Evolutionary conservation across 805 yeast genomes (phyloP), one percentile per base, ranked within the genome.

Genomic region (Teunomyces tritomae): DNA sequence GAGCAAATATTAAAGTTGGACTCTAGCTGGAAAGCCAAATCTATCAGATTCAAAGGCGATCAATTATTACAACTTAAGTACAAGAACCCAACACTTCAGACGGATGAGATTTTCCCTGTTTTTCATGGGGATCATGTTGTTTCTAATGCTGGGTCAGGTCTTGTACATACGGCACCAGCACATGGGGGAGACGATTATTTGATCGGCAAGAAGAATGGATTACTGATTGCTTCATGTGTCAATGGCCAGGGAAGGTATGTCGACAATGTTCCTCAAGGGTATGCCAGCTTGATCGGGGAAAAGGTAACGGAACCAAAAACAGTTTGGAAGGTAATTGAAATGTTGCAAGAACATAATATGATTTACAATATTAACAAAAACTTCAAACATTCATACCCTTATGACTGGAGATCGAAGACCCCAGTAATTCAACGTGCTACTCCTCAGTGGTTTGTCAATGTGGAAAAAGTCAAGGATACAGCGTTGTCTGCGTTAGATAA

Each of bases 131-230:
- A 77, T 46, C 96, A 91, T 64, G 98, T 95, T 9, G 82, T 89
- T 0, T 79, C 79, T 48, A 55, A 77, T 0, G 82, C 94, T 0
- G 99, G 99, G 64, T 89, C 99, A 0, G 99, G 99, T 2, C 69
- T 94, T 10, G 99, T 94, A 1, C 99, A 94, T 62, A 87, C 89
- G 16, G 98, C 99, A 0, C 98, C 99, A 1, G 98, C 97, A 0
- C 99, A 94, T 63, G 99, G 99, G 58, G 80, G 83, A 57, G 99
- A 94, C 55, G 99, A 94, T 70, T 91, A 88, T 61, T 58, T 84
- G 6, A 75, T 85, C 30, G 92, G 96, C 29, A 64, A 78, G 48
- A 65, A 71, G 17, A 67, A 85, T 51, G 74, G 73, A 0, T 73
- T 94, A 17, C 71, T 66, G 8, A 80, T 88, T 0, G 79, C 71